A percentile compares a stretch with the other conserved stretches of the same genome.
Conservation (phyloP, 176 grass and related monocot species). For the Musa schizocarpa region DNA sequence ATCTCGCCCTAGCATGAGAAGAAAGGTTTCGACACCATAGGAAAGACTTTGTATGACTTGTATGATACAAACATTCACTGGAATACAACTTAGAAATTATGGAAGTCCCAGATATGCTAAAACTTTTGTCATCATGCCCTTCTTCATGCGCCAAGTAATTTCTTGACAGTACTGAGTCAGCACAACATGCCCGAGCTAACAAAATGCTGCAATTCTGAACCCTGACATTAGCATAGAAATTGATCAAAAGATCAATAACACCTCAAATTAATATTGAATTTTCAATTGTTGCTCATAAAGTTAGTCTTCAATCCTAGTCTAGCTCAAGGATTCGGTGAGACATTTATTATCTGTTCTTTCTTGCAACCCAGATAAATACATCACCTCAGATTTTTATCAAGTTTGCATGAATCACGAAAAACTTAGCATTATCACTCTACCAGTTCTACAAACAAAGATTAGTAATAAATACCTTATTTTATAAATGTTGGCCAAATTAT, state of each 20-base stretch:
- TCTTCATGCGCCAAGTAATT: constrained; percentile 26
- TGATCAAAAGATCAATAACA: background rate
- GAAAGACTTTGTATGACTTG: constrained; percentile 24
- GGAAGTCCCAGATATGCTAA: constrained; percentile 20
- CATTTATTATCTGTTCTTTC: too few relatives aligned
- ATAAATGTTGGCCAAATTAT: background rate
- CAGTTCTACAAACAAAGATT: background rate
- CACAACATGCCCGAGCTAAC: constrained; percentile 11
- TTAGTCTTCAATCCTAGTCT: background rate
- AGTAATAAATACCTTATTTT: background rate
- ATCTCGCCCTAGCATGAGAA: constrained; percentile 46
- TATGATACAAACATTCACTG: constrained; percentile 15
- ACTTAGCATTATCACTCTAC: too few relatives aligned
- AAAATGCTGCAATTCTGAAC: constrained; percentile 9
- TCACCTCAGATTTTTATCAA: too few relatives aligned
- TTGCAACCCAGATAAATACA: too few relatives aligned
- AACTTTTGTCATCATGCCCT: constrained; percentile 6
- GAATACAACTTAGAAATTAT: constrained; percentile 21
- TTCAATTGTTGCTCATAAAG: background rate
- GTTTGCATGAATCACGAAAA: too few relatives aligned
- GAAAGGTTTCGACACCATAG: constrained; percentile 43
- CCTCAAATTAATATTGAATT: background rate
- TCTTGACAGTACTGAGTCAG: constrained; percentile 18
- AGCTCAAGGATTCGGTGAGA: background rate
- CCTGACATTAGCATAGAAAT: constrained; percentile 27